Base-by-base conservation (phyloP, 306 rosid species). In the Prunus mume region DNA sequence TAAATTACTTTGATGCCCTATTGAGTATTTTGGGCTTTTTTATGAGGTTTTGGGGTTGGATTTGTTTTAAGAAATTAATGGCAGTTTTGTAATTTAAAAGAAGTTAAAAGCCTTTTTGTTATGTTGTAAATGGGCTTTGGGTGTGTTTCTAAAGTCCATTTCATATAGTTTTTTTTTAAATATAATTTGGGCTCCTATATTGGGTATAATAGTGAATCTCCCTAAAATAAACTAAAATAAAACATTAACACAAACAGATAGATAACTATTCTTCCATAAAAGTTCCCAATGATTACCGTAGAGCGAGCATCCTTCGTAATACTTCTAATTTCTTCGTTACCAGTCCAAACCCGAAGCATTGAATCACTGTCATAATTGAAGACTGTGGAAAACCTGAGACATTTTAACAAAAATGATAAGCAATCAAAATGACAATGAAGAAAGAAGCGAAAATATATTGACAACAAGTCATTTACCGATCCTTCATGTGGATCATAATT, bases 261-360 rank as follows among this genome's bases (percentile, higher is more conserved):
- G 32, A 62, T 28, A 12, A 12, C 1, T 51, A 63, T 11, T 12
- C 38, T 24, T 60, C 4, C 49, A 47, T 4, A 34, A 24, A 27
- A 17, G 13, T 30, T 30, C 25, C 43, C 62, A 45, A 9, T 20
- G 24, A 68, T 71, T 91, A 94, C 98, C 84, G 85, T 89, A 64
- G 93, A 70, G 38, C 90, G 90, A 1, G 97, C 97, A 68, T 84
- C 89, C 85, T 66, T 94, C 47, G 97, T 92, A 47, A 94, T 94
- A 25, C 88, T 79, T 83, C 79, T 86, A 73, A 94, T 86, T 81
- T 94, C 96, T 84, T 94, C 98, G 15, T 83, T 91, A 76, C 93
- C 95, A 52, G 96, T 90, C 98, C 98, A 94, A 77, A 91, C 74
- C 80, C 98, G 85, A 22, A 97, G 98, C 76, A 89, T 81, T 18